A percentile compares a stretch with the other conserved stretches of the same genome.
phyloP scores from a whole-genome alignment of 1,284 basidiomycete genomes.

The Trichosporon ovoides region DNA sequence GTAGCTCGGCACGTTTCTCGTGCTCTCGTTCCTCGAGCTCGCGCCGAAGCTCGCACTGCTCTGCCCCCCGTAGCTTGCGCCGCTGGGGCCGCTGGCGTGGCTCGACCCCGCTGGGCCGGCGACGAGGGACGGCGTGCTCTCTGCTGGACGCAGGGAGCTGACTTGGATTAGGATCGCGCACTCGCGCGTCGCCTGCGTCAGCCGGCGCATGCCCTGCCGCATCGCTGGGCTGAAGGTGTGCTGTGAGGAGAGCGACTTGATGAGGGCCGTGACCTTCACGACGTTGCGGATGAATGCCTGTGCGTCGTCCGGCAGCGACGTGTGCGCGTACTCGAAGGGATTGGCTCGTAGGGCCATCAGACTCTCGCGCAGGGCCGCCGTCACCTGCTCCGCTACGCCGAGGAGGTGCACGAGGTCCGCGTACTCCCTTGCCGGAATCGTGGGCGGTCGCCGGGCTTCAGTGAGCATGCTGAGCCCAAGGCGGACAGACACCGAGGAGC shows the following conservation, averaged over 20 bases:
- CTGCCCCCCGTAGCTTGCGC: no score
- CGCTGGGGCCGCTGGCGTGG: not conserved
- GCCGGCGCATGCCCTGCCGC: constrained; percentile 40
- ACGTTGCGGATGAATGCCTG: constrained; percentile 49
- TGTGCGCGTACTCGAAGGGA: constrained; percentile 26
- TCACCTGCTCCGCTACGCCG: constrained; percentile 42
- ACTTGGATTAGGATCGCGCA: constrained; percentile 50
- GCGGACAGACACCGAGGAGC: constrained; percentile 5
- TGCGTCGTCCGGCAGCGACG: constrained; percentile 36
- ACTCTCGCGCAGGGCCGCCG: constrained; percentile 33
- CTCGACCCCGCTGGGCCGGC: not conserved
- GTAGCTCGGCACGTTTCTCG: not conserved
- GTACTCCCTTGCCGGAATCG: constrained; percentile 33
- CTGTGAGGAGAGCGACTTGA: constrained; percentile 43
- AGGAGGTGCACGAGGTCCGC: constrained; percentile 42
- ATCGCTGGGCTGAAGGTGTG: constrained; percentile 39
- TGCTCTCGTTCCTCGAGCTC: not conserved
- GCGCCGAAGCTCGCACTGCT: not conserved
- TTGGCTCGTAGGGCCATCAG: constrained; percentile 42
- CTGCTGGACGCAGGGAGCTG: constrained; percentile 36
- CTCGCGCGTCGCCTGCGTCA: constrained; percentile 51
- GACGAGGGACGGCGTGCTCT: constrained; percentile 20
- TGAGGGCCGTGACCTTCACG: constrained; percentile 48
- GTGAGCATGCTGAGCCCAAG: constrained; percentile 12
- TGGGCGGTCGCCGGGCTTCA: constrained; percentile 22